Percentiles rank a stretch among this genome's conserved stretches.
These are phyloP conservation scores for Calophaca sinica DNA, from an alignment of 306 rosid species.

Conservation along the genomic window DNA sequence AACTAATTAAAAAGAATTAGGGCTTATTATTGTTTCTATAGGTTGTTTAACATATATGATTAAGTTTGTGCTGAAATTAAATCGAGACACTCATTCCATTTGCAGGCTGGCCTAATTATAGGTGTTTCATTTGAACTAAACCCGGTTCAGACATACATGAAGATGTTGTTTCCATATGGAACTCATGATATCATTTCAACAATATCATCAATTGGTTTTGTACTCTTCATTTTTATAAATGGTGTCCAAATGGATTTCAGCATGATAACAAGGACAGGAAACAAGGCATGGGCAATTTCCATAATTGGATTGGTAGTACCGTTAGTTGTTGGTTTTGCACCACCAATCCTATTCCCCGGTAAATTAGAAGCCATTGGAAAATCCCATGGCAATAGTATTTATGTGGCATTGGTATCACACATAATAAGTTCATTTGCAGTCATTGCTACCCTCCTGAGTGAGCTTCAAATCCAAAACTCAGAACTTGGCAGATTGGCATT, in stretches of 20 bases:
- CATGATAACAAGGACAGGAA: slow-evolving; percentile 56
- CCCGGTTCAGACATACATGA: neutral
- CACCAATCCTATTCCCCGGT: neutral
- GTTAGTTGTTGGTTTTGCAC: neutral
- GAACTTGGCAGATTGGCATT: slow-evolving; percentile 59
- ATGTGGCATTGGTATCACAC: slow-evolving; percentile 33
- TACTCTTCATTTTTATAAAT: slow-evolving; percentile 50
- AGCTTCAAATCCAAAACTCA: slow-evolving; percentile 55
- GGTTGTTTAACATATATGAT: too few species aligned
- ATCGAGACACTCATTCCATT: slow-evolving; percentile 2
- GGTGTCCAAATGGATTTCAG: slow-evolving; percentile 70
- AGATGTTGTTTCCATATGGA: slow-evolving; percentile 44
- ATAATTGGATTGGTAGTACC: slow-evolving; percentile 38
- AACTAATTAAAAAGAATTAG: too few species aligned
- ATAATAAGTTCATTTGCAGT: slow-evolving; percentile 50
- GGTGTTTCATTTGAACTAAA: slow-evolving; percentile 37
- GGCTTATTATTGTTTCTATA: too few species aligned
- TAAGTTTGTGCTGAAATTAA: neutral
- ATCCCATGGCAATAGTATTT: neutral
- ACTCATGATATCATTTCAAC: slow-evolving; percentile 53
- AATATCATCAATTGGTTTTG: slow-evolving; percentile 51
- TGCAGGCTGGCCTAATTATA: slow-evolving; percentile 60
- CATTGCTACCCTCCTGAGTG: slow-evolving; percentile 43
- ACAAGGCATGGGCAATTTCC: slow-evolving; percentile 50
- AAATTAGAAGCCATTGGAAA: neutral